phyloP scores from a whole-genome alignment of 805 yeast species.

The Sungouiozyma intestinalis region DNA sequence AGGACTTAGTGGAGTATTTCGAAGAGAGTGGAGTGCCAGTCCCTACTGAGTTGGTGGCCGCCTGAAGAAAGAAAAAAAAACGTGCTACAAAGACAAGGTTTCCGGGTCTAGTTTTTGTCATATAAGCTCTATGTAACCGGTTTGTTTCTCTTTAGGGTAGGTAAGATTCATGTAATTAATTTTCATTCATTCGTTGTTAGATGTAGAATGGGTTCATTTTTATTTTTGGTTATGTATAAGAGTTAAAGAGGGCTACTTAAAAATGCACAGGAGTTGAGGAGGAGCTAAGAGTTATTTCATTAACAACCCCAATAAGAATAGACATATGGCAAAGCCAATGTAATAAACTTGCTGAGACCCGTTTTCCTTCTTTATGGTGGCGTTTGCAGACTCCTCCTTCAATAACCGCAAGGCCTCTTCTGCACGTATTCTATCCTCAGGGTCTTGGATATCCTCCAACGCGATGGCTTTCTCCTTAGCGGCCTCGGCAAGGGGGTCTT shows the following conservation, averaged over 20 bases:
- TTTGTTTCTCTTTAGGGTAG: background rate
- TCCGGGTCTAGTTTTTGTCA: too few relatives aligned
- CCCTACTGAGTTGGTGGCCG: constrained; percentile 6
- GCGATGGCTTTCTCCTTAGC: constrained; percentile 26
- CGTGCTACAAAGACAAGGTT: background rate
- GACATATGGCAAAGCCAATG: constrained; percentile 28
- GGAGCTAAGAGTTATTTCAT: constrained; percentile 19
- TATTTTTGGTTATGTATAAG: background rate
- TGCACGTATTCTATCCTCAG: constrained; percentile 61
- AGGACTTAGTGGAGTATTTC: constrained; percentile 35
- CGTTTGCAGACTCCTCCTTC: constrained; percentile 5
- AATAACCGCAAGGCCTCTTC: constrained; percentile 16
- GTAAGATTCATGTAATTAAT: background rate
- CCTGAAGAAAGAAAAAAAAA: background rate
- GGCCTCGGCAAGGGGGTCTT: constrained; percentile 21
- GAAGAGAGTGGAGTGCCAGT: constrained; percentile 27
- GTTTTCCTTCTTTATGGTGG: constrained; percentile 5
- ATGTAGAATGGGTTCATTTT: too few relatives aligned
- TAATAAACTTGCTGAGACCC: constrained; percentile 13
- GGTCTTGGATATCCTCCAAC: constrained; percentile 39
- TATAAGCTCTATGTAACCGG: background rate
- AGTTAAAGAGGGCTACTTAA: background rate
- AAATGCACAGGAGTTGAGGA: too few relatives aligned
- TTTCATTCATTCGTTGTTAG: background rate
- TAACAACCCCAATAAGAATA: constrained; percentile 24